These are phyloP conservation scores for Leccinum uliginosum DNA, from an alignment of 768 basidiomycete species.

Conservation along the genomic window DNA sequence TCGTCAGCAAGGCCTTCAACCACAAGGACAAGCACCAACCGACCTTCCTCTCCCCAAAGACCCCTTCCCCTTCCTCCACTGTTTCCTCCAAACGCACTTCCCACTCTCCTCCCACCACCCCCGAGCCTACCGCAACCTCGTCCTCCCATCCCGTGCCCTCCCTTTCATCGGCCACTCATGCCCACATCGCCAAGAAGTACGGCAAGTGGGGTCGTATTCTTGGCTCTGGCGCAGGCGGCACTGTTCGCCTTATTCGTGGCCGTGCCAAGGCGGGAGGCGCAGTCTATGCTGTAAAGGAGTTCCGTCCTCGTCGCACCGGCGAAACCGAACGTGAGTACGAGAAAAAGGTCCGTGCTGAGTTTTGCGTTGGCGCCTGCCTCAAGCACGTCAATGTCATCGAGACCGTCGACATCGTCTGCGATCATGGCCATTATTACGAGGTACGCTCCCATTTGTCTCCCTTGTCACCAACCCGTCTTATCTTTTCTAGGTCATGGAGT, in stretches of 20 bases:
- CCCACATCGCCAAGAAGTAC: conserved; percentile 96
- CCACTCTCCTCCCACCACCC: conserved; percentile 21
- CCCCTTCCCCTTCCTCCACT: conserved; percentile 33
- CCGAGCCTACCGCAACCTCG: conserved; percentile 22
- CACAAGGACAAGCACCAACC: conserved; percentile 19
- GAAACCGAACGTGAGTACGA: conserved; percentile 97
- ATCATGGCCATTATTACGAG: conserved; percentile 99
- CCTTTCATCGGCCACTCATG: conserved; percentile 78
- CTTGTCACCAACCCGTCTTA: conserved; percentile 8
- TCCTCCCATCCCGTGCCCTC: conserved; percentile 45
- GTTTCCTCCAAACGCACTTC: conserved; percentile 26
- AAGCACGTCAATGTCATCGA: conserved; percentile 96
- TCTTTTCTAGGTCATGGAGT: conserved; percentile 88
- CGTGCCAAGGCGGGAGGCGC: conserved; percentile 74
- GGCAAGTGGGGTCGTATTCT: conserved; percentile 98
- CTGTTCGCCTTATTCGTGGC: conserved; percentile 92
- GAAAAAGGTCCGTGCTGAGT: conserved; percentile 99
- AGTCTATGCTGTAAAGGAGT: conserved; percentile 97
- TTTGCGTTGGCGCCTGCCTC: conserved; percentile 92
- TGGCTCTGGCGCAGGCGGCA: conserved; percentile 97
- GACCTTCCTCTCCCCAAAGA: conserved; percentile 12
- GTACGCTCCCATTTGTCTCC: conserved; percentile 37
- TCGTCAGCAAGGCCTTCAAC: conserved; percentile 35
- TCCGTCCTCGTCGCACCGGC: conserved; percentile 81
- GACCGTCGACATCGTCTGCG: conserved; percentile 96